Base-by-base conservation (phyloP, 306 rosid genomes). In the Trifolium fragiferum region DNA sequence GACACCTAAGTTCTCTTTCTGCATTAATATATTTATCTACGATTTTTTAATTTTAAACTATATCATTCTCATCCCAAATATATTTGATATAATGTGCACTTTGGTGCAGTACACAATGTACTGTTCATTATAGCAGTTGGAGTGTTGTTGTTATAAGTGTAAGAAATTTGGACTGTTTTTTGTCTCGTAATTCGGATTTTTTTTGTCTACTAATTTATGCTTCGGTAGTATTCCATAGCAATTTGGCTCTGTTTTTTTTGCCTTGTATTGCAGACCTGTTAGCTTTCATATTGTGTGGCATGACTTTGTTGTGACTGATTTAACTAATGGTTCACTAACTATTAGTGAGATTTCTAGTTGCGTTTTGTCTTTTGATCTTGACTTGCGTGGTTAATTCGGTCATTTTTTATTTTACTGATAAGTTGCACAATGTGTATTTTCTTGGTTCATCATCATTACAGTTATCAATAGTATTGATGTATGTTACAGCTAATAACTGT, bases 121-220 rank as follows among this genome's bases (percentile, higher is more conserved):
- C 35, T n/a, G 21, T 54, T 44, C 8, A 16, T 58, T 53, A 30
- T 72, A 35, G 38, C 40, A 27, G 40, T 57, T 72, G 60, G 43
- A 64, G 62, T 27, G 65, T 72, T 30, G 61, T 19, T 74, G 41
- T 19, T 70, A 25, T 16, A 51, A 25, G 18, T 69, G 16, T 6
- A 18, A 53, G 40, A 37, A 13, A 62, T 74, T 47, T 13, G 12
- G 25, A 35, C 16, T 38, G 49, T 61, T 74, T 49, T 51, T 75
- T 3, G 7, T 65, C 11, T n/a, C 16, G 19, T 20, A 27, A 9
- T 72, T 58, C 4, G 33, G 33, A 30, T 4, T 30, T 30, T 30
- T 27, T 27, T 30, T 30, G 33, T 30, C 33, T 30, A 30, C 33
- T 30, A 30, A 30, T 30, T 30, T 73, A n/a, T 59, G 77, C 14